phyloP scores from a whole-genome alignment of 306 rosid genomes.

The Cajanus cajan region DNA sequence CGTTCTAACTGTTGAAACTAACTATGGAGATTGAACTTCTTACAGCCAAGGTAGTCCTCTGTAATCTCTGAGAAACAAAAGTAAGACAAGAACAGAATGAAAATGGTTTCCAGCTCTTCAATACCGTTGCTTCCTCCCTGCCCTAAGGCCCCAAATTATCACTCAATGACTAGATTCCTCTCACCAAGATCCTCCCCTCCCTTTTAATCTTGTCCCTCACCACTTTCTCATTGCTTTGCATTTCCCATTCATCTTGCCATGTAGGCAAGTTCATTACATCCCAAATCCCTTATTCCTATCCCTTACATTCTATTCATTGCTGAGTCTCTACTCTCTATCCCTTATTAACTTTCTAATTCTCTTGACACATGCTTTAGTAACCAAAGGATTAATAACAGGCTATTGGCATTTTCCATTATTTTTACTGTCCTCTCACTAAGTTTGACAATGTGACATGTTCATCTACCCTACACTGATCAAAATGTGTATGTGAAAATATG shows the following conservation, averaged over 20 bases:
- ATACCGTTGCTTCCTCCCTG: background rate
- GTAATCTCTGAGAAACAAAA: background rate
- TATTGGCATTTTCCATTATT: background rate
- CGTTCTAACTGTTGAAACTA: background rate
- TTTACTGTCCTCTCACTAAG: background rate
- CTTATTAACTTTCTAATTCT: background rate
- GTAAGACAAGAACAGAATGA: background rate
- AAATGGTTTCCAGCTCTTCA: background rate
- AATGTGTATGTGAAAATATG: background rate
- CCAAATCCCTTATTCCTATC: background rate
- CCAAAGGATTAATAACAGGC: background rate
- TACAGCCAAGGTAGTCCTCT: background rate
- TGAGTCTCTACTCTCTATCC: background rate
- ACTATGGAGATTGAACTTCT: background rate
- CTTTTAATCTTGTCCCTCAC: background rate
- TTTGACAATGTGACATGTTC: constrained; percentile 12
- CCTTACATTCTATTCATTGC: background rate
- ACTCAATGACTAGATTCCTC: background rate
- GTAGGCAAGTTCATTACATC: background rate
- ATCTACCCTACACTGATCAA: background rate
- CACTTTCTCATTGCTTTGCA: background rate
- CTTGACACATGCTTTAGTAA: background rate
- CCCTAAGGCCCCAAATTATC: background rate
- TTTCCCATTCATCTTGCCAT: background rate
- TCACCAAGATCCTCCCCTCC: background rate